These are phyloP conservation scores for Cystobasidium slooffiae DNA, from an alignment of 1,284 basidiomycete species.

Conservation along the genomic window DNA sequence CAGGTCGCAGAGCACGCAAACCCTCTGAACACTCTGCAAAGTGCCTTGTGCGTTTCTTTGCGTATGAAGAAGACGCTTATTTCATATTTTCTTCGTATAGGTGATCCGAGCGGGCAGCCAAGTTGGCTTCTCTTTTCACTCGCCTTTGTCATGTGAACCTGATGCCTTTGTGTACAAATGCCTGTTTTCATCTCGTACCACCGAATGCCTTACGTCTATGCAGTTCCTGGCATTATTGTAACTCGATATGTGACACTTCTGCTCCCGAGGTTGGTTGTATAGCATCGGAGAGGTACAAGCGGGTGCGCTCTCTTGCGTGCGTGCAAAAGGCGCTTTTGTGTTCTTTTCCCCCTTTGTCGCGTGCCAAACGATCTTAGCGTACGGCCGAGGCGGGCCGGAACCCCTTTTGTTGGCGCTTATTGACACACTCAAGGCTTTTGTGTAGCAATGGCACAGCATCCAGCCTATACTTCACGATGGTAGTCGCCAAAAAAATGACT, in stretches of 20 bases:
- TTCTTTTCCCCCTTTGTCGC: conserved; percentile 10
- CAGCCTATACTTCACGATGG: conserved; percentile 9
- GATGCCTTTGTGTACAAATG: conserved; percentile 11
- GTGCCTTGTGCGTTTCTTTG: conserved; percentile 15
- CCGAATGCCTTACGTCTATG: conserved; percentile 8
- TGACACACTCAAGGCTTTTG: conserved; percentile 12
- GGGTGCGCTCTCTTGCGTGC: conserved; percentile 6
- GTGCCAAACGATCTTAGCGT: conserved; percentile 22
- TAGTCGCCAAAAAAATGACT: conserved; percentile 15
- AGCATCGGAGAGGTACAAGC: conserved; percentile 12
- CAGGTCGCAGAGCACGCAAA: conserved; percentile 6
- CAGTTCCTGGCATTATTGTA: conserved; percentile 20
- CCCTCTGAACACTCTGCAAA: conserved; percentile 17
- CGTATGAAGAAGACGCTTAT: conserved; percentile 10
- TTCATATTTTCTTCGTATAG: conserved; percentile 12
- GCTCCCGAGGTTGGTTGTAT: conserved; percentile 17
- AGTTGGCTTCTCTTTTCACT: conserved; percentile 10
- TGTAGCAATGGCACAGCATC: conserved; percentile 25
- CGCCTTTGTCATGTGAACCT: conserved; percentile 10
- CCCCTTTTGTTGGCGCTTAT: conserved; percentile 22
- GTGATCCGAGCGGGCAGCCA: conserved; percentile 12
- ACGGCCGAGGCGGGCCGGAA: conserved; percentile 14
- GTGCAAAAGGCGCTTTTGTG: conserved; percentile 7
- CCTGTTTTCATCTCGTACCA: conserved; percentile 10
- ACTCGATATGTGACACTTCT: conserved; percentile 19